Base-by-base conservation (phyloP, 140 eudicot genomes). In the Erigeron philadelphicus region DNA sequence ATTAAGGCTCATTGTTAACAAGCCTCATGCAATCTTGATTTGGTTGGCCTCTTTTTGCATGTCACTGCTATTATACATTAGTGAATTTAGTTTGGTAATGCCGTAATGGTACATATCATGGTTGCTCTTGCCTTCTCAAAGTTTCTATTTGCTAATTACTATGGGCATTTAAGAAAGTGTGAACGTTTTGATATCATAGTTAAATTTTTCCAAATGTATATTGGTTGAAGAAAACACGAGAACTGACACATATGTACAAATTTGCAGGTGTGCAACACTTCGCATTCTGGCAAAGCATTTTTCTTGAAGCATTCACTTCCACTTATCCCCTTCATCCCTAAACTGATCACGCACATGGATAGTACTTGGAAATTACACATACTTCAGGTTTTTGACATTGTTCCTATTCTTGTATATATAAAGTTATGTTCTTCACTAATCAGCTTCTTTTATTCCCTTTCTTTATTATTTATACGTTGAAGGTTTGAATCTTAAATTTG, bases 261-360 rank as follows among this genome's bases (percentile, higher is more conserved):
- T 57, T 50, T 84, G 87, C 84, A 92, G 98, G 79, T 76, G 15
- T 52, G 58, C 10, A 15, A 19, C 4, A 52, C 10, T 57, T 21
- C 52, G 35, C 78, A 73, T 64, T 76, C 88, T 35, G 81, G 83
- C 58, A 81, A 84, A 82, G 58, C 75, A 11, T 77, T 78, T 35
- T 80, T 71, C 43, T 93, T 84, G 67, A 89, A 89, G 75, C 87
- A 89, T 67, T 68, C 82, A 63, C 85, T 84, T 46, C 71, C 98
- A 59, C 87, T 93, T 47, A 74, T 93, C 69, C 70, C 85, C 6
- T 89, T 68, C 84, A 72, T 93, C 60, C 98, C 98, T 63, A 80
- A 80, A 64, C 83, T 89, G 60, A 48, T 83, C 53, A 41, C 71
- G 75, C 78, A 72, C 75, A 83, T 89, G 53, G 85, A 80, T 75